A percentile compares a stretch with the other conserved stretches of the same genome.
Conservation (phyloP, 2,329 filamentous ascomycete species). For the Chrysosporium keratinophilum region DNA sequence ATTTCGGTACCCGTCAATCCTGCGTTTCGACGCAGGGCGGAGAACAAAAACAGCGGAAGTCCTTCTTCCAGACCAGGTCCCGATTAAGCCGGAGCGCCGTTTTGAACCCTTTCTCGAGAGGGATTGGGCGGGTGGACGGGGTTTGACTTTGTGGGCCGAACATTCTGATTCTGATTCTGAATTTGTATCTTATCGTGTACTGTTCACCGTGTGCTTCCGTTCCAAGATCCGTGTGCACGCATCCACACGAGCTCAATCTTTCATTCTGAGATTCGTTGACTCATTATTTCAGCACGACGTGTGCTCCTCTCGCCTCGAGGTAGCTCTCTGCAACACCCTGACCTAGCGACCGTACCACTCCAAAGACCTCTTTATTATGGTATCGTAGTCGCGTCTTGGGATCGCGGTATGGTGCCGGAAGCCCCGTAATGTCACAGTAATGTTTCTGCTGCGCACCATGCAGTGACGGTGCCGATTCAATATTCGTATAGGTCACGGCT, state of each 20-base stretch:
- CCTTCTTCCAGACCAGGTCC: slow-evolving; percentile 45
- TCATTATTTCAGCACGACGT: slow-evolving; percentile 76
- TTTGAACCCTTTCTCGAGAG: slow-evolving; percentile 74
- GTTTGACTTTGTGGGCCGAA: slow-evolving; percentile 94
- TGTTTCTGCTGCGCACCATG: slow-evolving; percentile 66
- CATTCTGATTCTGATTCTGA: slow-evolving; percentile 36
- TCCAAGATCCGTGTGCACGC: not conserved
- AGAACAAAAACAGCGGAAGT: slow-evolving; percentile 48
- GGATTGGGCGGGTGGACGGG: slow-evolving; percentile 70
- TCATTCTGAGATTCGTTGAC: no score
- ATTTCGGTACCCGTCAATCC: slow-evolving; percentile 57
- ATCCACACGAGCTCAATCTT: no score
- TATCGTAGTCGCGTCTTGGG: slow-evolving; percentile 91
- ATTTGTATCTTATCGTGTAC: not conserved
- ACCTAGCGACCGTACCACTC: slow-evolving; percentile 65
- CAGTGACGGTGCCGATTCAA: slow-evolving; percentile 84
- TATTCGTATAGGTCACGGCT: slow-evolving; percentile 84
- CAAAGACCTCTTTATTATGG: slow-evolving; percentile 86
- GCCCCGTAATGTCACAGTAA: slow-evolving; percentile 92
- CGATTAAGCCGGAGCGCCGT: slow-evolving; percentile 99
- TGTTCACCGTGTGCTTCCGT: not conserved
- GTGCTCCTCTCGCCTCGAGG: slow-evolving; percentile 78
- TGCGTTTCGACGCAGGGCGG: slow-evolving; percentile 45
- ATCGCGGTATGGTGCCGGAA: slow-evolving; percentile 84
- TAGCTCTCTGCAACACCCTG: slow-evolving; percentile 80